Percentiles rank a stretch among this genome's conserved stretches.
Evolutionary conservation across 306 rosid genomes (phyloP).

Genomic region (Prinsepia uniflora): DNA sequence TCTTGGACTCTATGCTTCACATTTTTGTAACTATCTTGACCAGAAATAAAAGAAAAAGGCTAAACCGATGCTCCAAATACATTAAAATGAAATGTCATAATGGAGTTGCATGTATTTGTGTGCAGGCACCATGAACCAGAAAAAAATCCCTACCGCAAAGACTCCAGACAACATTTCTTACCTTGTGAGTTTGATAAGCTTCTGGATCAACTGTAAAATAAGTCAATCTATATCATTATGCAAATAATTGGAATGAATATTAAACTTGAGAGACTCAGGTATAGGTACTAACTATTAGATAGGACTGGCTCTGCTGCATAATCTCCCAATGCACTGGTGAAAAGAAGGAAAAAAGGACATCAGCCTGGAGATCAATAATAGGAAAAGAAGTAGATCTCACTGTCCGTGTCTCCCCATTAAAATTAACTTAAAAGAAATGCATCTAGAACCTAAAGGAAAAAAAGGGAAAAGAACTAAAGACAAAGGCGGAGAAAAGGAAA

Average conservation of each 20-base stretch:
- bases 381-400: background rate
- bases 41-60: background rate
- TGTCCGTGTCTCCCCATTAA: too few species aligned
- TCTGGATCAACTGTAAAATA: conserved; percentile 58
- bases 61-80: background rate
- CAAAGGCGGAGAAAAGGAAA: too few species aligned
- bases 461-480: too few species aligned
- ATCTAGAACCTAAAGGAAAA: too few species aligned
- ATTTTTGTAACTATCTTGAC: background rate
- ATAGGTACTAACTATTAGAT: conserved; percentile 66
- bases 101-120: background rate
- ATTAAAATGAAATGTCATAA: background rate
- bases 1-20: too few species aligned
- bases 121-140: background rate
- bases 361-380: conserved; percentile 8
- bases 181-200: conserved; percentile 80
- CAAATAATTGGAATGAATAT: conserved; percentile 1
- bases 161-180: conserved; percentile 28
- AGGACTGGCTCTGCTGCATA: conserved; percentile 47
- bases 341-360: conserved; percentile 29
- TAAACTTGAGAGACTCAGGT: conserved; percentile 29
- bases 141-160: background rate
- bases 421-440: too few species aligned
- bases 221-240: conserved; percentile 17
- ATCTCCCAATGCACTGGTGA: conserved; percentile 63